phyloP scores from a whole-genome alignment of 2,329 filamentous ascomycete species.

The Pseudogymnoascus sp. region DNA sequence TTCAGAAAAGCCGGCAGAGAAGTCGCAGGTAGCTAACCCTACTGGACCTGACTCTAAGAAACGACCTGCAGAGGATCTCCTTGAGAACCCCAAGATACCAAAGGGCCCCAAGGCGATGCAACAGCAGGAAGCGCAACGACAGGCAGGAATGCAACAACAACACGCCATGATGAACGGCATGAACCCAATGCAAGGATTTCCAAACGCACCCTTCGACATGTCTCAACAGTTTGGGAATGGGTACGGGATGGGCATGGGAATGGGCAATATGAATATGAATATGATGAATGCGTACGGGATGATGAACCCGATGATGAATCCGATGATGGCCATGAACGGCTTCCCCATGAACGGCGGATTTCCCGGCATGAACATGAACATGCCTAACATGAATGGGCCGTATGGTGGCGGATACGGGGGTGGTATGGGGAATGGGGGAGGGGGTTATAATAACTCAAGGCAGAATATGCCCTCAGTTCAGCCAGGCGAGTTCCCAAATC shows the following conservation, averaged over 20 bases:
- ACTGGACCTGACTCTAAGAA: conserved; percentile 54
- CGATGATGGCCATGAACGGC: conserved; percentile 28
- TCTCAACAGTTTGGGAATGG: conserved; percentile 22
- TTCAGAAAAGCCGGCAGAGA: conserved; percentile 24
- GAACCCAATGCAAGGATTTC: conserved; percentile 31
- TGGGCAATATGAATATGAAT: conserved; percentile 17
- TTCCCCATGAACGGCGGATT: conserved; percentile 30
- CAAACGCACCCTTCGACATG: conserved; percentile 22
- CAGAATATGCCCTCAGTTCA: conserved; percentile 16
- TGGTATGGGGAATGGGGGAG: conserved; percentile 25
- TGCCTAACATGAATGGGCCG: conserved; percentile 30
- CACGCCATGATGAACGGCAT: conserved; percentile 40
- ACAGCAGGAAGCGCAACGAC: conserved; percentile 35
- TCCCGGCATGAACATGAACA: conserved; percentile 23
- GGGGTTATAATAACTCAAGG: conserved; percentile 16
- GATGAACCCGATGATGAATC: conserved; percentile 26
- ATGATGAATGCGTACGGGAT: conserved; percentile 25
- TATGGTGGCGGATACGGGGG: conserved; percentile 25
- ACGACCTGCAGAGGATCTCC: conserved; percentile 66
- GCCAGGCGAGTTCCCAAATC: conserved; percentile 42
- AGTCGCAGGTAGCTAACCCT: conserved; percentile 25
- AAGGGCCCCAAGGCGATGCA: conserved; percentile 60
- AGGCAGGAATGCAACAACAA: conserved; percentile 29
- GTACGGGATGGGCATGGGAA: conserved; percentile 31
- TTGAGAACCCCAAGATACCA: conserved; percentile 55